Percentiles rank a stretch among this genome's conserved stretches.
Evolutionary conservation across 768 basidiomycete genomes (phyloP).

Genomic region (Tulasnella sp.): DNA sequence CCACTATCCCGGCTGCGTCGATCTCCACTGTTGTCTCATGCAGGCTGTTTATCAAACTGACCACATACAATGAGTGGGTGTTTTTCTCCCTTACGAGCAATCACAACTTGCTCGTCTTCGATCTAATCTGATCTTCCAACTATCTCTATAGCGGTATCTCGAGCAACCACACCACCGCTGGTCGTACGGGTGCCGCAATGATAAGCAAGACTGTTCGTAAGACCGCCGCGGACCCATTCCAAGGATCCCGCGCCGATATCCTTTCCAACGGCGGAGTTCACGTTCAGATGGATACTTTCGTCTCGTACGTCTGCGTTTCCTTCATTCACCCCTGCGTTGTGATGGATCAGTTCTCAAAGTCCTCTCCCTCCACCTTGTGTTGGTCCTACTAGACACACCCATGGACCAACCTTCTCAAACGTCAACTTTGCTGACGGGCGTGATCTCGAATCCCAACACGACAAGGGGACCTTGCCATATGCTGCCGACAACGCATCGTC

Average conservation of each 20-base stretch:
- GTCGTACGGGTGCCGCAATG: too few relatives aligned
- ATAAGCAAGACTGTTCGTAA: too few relatives aligned
- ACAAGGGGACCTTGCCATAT: too few relatives aligned
- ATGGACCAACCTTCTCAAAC: too few relatives aligned
- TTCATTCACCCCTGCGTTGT: too few relatives aligned
- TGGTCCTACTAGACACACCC: too few relatives aligned
- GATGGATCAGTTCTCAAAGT: too few relatives aligned
- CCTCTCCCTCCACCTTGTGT: too few relatives aligned
- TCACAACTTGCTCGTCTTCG: neutral
- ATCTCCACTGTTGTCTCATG: conserved; percentile 15
- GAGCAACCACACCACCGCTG: neutral
- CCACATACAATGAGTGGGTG: conserved; percentile 7
- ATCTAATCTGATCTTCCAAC: neutral
- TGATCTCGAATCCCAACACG: too few relatives aligned
- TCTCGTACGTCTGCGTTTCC: neutral
- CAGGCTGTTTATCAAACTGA: conserved; percentile 16
- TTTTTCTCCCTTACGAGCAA: neutral
- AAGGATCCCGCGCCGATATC: neutral
- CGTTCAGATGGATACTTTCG: conserved; percentile 15
- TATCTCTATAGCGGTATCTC: neutral
- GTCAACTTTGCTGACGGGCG: too few relatives aligned
- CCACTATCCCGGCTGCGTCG: conserved; percentile 13
- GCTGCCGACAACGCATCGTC: too few relatives aligned
- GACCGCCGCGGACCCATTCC: too few relatives aligned
- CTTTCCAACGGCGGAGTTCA: neutral